Base-by-base conservation (phyloP, 768 basidiomycete species). In the Guyanaporus albipodus region DNA sequence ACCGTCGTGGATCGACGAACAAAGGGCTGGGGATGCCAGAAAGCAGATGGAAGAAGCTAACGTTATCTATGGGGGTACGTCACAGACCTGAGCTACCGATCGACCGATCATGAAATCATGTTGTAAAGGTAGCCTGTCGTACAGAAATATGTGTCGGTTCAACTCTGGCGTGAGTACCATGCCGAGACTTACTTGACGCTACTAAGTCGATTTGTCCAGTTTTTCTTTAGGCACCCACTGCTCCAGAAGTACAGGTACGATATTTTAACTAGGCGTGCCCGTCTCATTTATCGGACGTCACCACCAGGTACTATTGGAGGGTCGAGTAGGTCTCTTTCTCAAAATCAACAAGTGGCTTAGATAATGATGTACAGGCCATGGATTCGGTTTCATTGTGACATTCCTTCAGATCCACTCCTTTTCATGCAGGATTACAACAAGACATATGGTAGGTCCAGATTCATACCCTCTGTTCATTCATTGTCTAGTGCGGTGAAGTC, bases 111-210 rank as follows among this genome's bases (percentile, higher is more conserved):
- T 38, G 2, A 6, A 22, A 8, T 29, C 15, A 41, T 35, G 33
- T 19, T 29, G 5, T 40, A 4, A 19, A 59, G 52, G 49, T 26
- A 46, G 51, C 49, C 38, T 52, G 27, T 15, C 68, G 3, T 85
- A 87, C 53, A 74, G 83, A 15, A 83, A 86, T 52, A 86, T 88
- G 85, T 87, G 86, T 64, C 72, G 85, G 17, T 88, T 77, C 69
- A 83, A 86, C 59, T 84, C 82, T 2, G 83, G 82, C 1, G 80
- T 84, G 52, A 57, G 77, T 68, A 4, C 19, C 9, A 21, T 8
- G 2, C 6, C 23, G 10, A 9, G 18, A 36, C 31, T 4, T 12
- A 28, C 18, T 9, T 19, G 15, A 29, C 32, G n/a, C 38, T 14
- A 11, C 21, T 26, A 37, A 39, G 42, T 34, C 31, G 46, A 33